Evolutionary conservation across 2,329 filamentous ascomycete genomes (phyloP).

Genomic region (Arachnomyces sp.): DNA sequence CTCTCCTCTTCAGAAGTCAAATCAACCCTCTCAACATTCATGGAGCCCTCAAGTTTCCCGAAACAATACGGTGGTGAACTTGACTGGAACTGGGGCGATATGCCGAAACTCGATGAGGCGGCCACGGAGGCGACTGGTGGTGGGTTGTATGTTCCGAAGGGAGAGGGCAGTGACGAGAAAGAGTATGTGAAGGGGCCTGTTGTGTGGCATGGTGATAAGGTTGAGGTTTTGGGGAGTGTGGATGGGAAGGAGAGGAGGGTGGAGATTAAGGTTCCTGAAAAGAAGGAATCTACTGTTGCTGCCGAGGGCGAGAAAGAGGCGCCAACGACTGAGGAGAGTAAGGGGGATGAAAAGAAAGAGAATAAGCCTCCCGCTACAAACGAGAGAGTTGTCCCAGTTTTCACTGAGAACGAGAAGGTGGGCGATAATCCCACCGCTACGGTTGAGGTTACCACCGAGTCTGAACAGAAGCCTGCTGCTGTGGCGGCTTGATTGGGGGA

Average conservation of each 20-base stretch:
- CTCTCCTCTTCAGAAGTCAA: constrained; percentile 64
- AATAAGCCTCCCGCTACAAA: too few species aligned
- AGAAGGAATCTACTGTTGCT: background rate
- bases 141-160: constrained; percentile 13
- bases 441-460: too few species aligned
- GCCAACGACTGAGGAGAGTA: background rate
- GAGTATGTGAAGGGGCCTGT: constrained; percentile 40
- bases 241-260: constrained; percentile 9
- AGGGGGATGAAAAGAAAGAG: background rate
- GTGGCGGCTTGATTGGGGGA: too few species aligned
- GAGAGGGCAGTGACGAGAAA: background rate
- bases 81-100: constrained; percentile 70
- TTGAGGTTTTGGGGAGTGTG: constrained; percentile 64
- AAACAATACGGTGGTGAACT: constrained; percentile 83
- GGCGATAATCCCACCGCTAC: background rate
- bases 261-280: constrained; percentile 4
- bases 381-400: constrained; percentile 8
- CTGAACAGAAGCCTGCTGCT: too few species aligned
- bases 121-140: constrained; percentile 25
- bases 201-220: constrained; percentile 70
- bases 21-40: constrained; percentile 68
- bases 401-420: constrained; percentile 26
- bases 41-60: constrained; percentile 74
- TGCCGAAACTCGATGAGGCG: constrained; percentile 59
- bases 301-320: background rate